Evolutionary conservation across 192 early-diverging fungal genomes (phyloP).

Genomic region (Backusella circina): DNA sequence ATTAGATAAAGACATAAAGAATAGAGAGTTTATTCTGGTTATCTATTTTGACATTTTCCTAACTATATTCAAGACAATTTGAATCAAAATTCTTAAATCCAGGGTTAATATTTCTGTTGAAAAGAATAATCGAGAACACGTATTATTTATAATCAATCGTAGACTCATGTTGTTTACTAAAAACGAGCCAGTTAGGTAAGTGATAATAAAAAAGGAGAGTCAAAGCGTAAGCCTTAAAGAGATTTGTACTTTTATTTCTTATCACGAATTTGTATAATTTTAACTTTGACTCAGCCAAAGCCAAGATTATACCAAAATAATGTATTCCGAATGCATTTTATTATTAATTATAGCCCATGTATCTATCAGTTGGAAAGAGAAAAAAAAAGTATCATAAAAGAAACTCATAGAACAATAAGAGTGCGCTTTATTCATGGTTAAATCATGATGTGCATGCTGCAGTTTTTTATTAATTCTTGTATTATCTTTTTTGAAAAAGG

Average conservation of each 20-base stretch:
- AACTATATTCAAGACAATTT: too few species aligned
- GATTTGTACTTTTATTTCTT: background rate
- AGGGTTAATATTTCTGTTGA: background rate
- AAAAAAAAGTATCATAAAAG: background rate
- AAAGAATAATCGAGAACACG: background rate
- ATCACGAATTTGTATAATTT: background rate
- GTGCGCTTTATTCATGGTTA: background rate
- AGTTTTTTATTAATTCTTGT: too few species aligned
- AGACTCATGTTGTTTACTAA: background rate
- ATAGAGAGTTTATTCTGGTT: too few species aligned
- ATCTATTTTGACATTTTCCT: too few species aligned
- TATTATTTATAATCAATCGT: background rate
- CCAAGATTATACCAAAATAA: background rate
- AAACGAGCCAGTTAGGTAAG: too few species aligned
- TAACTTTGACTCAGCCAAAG: background rate
- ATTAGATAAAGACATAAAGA: too few species aligned
- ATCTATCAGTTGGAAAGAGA: too few species aligned
- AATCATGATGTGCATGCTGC: too few species aligned
- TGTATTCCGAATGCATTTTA: background rate
- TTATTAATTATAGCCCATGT: background rate
- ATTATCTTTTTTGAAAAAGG: too few species aligned
- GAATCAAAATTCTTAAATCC: too few species aligned
- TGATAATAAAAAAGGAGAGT: background rate
- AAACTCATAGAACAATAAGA: background rate
- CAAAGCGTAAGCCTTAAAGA: background rate